Base-by-base conservation (phyloP, 1,139 yeast genomes). In the Hanseniaspora gamundiae region DNA sequence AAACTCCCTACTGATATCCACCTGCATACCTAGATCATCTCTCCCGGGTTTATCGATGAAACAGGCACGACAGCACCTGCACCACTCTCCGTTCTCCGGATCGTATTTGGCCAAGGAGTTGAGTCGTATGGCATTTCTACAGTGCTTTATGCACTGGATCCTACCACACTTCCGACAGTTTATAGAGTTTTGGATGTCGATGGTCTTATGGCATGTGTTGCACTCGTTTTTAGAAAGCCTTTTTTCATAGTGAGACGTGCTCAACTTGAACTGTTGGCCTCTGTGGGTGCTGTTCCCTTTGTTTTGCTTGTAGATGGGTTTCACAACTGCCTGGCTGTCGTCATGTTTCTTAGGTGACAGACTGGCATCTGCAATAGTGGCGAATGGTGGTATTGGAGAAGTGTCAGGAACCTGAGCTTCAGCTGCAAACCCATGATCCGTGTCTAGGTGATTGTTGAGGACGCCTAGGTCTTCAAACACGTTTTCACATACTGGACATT, bases 131-230 rank as follows among this genome's bases (percentile, higher is more conserved):
- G 67, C 69, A 55, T 68, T 76, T 43, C 67, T 61, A 2, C 86
- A 70, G 64, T 87, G 95, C 24, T 61, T 64, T 47, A 72, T 71
- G 58, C 95, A 86, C 56, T 64, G 85, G 19, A 86, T 61, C 26
- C 68, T 61, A 0, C 95, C 95, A 64, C 96, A 87, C 51, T 67
- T 72, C 19, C 82, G 62, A 57, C 88, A 80, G 54, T 80, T 79
- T 3, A 73, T 74, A 2, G 67, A 56, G 0, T 81, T 82, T 51
- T 68, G 70, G 46, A 69, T 69, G 35, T 72, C 69, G 43, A 64
- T 70, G 24, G 79, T 57, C 4, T 49, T 52, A 39, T 60, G 66
- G 1, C 86, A 80, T 1, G 54, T 50, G 1, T 48, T 45, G 22
- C 64, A 54, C 1, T 62, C 52, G 46, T 80, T 75, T 1, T 45